Percentiles rank a stretch among this genome's conserved stretches.
phyloP scores from a whole-genome alignment of 345 rosid species.

The Eucalyptus lansdowneana region DNA sequence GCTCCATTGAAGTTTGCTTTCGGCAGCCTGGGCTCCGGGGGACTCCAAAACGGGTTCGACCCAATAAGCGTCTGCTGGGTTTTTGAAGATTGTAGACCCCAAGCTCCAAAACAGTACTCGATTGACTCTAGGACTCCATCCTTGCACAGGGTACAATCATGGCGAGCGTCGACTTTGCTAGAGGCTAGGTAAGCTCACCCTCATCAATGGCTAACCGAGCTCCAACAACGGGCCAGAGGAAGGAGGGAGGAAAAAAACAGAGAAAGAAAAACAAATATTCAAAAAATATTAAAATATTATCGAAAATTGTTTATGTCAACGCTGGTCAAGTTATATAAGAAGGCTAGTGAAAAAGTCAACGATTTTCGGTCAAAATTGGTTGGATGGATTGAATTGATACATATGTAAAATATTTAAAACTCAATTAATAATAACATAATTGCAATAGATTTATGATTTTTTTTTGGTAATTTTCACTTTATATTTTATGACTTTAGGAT shows the following conservation, averaged over 20 bases:
- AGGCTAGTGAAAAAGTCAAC: accelerated
- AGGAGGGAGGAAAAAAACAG: too few relatives aligned
- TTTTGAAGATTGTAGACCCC: background rate
- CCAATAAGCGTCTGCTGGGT: background rate
- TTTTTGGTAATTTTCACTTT: too few relatives aligned
- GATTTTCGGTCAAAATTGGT: accelerated
- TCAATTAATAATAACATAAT: too few relatives aligned
- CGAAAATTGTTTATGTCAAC: accelerated
- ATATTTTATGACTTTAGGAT: too few relatives aligned
- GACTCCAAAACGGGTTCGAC: background rate
- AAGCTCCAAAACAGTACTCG: background rate
- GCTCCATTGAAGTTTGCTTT: background rate
- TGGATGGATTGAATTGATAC: accelerated
- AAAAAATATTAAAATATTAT: too few relatives aligned
- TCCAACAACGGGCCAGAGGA: accelerated
- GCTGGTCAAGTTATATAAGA: accelerated
- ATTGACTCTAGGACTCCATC: background rate
- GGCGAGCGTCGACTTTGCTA: accelerated
- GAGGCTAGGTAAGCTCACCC: too few relatives aligned
- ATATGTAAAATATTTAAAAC: accelerated
- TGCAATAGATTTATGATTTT: too few relatives aligned
- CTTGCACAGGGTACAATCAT: background rate
- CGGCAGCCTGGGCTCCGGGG: accelerated
- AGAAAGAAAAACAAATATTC: too few relatives aligned
- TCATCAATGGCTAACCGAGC: accelerated